phyloP scores from a whole-genome alignment of 148 eudicot species.

The Simmondsia chinensis region DNA sequence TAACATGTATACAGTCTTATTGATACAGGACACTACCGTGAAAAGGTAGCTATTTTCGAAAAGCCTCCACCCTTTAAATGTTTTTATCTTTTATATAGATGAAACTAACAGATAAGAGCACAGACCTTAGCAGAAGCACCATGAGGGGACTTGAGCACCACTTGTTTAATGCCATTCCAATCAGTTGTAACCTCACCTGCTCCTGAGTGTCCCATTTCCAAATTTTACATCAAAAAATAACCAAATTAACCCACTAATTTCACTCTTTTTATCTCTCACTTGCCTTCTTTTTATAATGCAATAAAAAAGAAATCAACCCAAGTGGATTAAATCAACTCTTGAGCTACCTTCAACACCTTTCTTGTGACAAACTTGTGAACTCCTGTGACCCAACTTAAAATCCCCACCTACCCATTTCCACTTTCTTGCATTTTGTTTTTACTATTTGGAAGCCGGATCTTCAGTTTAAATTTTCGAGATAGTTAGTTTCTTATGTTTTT shows the following conservation, averaged over 20 bases:
- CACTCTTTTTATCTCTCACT: not conserved
- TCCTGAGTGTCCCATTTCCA: slow-evolving; percentile 71
- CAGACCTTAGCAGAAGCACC: slow-evolving; percentile 71
- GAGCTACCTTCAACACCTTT: slow-evolving; percentile 29
- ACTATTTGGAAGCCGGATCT: slow-evolving; percentile 11
- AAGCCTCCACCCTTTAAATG: no score
- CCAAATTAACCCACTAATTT: no score
- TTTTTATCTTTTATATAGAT: no score
- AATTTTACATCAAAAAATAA: not conserved
- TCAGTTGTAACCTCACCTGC: slow-evolving; percentile 53
- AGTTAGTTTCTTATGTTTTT: not conserved
- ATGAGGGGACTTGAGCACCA: slow-evolving; percentile 60
- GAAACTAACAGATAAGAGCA: not conserved
- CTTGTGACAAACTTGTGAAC: slow-evolving; percentile 28
- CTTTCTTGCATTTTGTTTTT: not conserved
- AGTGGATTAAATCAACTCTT: slow-evolving; percentile 5
- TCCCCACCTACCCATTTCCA: slow-evolving; percentile 13
- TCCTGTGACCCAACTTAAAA: slow-evolving; percentile 15
- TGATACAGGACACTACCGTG: no score
- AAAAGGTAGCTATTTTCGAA: no score
- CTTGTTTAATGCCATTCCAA: slow-evolving; percentile 65
- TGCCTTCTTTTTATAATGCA: not conserved
- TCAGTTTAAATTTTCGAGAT: not conserved
- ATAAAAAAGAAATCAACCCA: slow-evolving; percentile 1
- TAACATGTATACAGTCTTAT: no score